Evolutionary conservation across 345 rosid genomes (phyloP).

Genomic region (Brassica cretica): DNA sequence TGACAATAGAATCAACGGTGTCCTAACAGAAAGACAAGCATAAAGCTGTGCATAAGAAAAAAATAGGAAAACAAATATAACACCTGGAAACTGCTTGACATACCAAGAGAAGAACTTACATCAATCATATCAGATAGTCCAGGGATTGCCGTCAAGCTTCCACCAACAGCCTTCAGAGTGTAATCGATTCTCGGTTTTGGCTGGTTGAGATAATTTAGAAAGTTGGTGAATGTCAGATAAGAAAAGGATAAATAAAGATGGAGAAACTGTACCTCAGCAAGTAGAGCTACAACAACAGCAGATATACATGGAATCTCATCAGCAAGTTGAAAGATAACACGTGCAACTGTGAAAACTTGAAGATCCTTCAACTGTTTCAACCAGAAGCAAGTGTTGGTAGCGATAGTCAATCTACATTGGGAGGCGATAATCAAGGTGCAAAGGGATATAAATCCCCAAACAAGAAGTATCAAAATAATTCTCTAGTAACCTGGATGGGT

Average conservation of each 20-base stretch:
- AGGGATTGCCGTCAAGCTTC: conserved; percentile 95
- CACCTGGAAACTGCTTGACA: background rate
- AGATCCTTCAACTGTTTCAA: conserved; percentile 87
- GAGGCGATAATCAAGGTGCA: background rate
- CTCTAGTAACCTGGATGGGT: conserved; percentile 82
- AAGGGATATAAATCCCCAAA: background rate
- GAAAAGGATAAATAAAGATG: background rate
- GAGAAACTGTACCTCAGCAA: conserved; percentile 64
- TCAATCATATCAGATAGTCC: conserved; percentile 97
- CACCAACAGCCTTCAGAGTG: conserved; percentile 96
- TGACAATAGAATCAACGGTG: conserved; percentile 78
- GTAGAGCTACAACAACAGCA: conserved; percentile 95
- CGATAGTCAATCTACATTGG: background rate
- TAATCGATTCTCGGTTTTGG: conserved; percentile 97
- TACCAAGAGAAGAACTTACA: conserved; percentile 53
- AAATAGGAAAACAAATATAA: background rate
- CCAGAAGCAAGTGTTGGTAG: conserved; percentile 21
- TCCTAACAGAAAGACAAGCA: conserved; percentile 53
- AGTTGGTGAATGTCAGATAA: conserved; percentile 22
- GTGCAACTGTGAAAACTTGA: conserved; percentile 89
- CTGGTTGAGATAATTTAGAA: conserved; percentile 47
- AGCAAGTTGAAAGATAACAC: conserved; percentile 96
- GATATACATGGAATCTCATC: conserved; percentile 98
- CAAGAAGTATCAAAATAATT: background rate
- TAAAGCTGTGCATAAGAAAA: background rate